Base-by-base conservation (phyloP, 352 stramenopile species). In the Globisporangium acanthophoron region DNA sequence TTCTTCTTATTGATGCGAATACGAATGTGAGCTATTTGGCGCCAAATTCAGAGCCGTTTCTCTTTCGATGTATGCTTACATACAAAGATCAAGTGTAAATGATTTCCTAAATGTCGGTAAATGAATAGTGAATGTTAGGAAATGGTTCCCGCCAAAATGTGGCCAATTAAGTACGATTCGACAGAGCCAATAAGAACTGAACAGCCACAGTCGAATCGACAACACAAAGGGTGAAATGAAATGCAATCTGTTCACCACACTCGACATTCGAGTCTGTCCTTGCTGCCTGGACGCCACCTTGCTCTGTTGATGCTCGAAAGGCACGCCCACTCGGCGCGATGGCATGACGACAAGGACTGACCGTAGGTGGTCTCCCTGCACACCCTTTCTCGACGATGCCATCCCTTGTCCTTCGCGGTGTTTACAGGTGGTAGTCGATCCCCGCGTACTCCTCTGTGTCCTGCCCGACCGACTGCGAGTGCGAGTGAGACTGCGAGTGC, bases 361-460 rank as follows among this genome's bases (percentile, higher is more conserved):
- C 24, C 24, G 24, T 27, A 27, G 24, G 1, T 27, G 24, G 24
- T 27, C 41, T 6, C 41, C 16, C 18, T 31, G n/a, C 8, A 27
- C 16, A 29, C 2, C 15, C 49, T 11, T 13, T 24, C 3, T 29
- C 16, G 5, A 39, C 18, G 48, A 20, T 27, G 48, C 18, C 31
- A 27, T 44, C n/a, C 24, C 24, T 33, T 21, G 18, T 48, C 52
- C 20, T 44, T 13, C 15, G 5, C 13, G 7, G 5, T 47, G 1
- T 15, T 47, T 27, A 93, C 66, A 93, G 78, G 66, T 93, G 83
- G 71, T 91, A 93, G 61, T 93, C 83, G 52, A 93, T 93, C 37
- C 80, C 83, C 16, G 80, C 77, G 66, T 89, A 93, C 66, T 93
- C 83, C 45, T 93, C 80, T 37, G 80, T 88, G 59, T 87, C 79